These are phyloP conservation scores for Neurospora sp. DNA, from an alignment of 495 filamentous ascomycete species.

Conservation along the genomic window DNA sequence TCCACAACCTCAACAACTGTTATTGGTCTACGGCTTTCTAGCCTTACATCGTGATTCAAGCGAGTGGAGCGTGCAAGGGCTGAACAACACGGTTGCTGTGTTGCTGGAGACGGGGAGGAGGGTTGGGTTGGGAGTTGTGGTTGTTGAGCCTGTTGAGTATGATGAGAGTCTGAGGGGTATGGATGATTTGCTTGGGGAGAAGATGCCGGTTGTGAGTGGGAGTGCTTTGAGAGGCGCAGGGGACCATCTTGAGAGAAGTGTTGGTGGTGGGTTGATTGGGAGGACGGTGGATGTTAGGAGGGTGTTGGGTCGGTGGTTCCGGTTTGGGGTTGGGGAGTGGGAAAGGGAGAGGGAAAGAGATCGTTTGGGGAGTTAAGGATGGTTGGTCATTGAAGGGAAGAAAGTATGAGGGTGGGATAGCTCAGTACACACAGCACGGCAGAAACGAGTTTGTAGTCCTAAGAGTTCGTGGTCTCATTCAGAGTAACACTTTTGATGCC, in stretches of 20 bases:
- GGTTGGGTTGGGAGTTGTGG: constrained; percentile 21
- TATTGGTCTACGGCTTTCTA: constrained; percentile 59
- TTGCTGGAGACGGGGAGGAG: constrained; percentile 55
- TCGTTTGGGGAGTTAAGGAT: background rate
- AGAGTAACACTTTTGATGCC: background rate
- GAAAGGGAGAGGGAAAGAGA: constrained; percentile 10
- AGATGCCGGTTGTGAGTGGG: constrained; percentile 55
- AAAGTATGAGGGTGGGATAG: background rate
- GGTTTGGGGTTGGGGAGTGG: constrained; percentile 38
- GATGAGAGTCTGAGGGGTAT: constrained; percentile 1
- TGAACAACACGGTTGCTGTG: constrained; percentile 57
- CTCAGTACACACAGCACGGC: background rate
- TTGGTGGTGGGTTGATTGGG: constrained; percentile 46
- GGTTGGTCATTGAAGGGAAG: background rate
- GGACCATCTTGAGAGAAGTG: constrained; percentile 36
- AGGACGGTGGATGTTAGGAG: constrained; percentile 54
- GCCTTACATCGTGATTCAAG: constrained; percentile 59
- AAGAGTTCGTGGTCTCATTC: background rate
- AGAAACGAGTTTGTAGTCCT: background rate
- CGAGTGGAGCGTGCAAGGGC: constrained; percentile 77
- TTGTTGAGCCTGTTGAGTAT: constrained; percentile 22
- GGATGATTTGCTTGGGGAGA: constrained; percentile 39
- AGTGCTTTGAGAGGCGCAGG: constrained; percentile 32
- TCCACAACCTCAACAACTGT: constrained; percentile 13
- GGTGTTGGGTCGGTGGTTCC: constrained; percentile 66